A percentile compares a stretch with the other conserved stretches of the same genome.
phyloP scores from a whole-genome alignment of 2,329 filamentous ascomycete genomes.

The Phaeophleospora eucalypticola region DNA sequence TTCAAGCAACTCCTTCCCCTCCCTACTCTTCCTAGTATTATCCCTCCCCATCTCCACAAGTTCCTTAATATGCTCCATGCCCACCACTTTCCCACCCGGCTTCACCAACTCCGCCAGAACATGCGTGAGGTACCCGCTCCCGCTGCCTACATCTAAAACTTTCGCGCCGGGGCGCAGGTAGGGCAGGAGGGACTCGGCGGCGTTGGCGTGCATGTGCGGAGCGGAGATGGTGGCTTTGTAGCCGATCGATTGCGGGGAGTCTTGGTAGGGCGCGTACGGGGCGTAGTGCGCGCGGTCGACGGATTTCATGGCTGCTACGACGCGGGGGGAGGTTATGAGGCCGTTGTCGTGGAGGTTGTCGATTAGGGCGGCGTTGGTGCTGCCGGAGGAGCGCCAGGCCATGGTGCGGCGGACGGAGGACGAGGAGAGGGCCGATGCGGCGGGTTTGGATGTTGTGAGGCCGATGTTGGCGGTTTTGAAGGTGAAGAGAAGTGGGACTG shows the following conservation, averaged over 20 bases:
- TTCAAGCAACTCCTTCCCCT: slow-evolving; percentile 55
- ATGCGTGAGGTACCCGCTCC: slow-evolving; percentile 73
- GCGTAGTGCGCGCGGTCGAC: slow-evolving; percentile 87
- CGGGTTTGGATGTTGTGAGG: slow-evolving; percentile 5
- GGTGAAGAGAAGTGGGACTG: not conserved
- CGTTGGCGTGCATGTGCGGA: slow-evolving; percentile 68
- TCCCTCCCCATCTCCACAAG: slow-evolving; percentile 39
- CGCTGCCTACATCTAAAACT: slow-evolving; percentile 48
- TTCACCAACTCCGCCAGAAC: slow-evolving; percentile 75
- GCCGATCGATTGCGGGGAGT: slow-evolving; percentile 66
- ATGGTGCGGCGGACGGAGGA: slow-evolving; percentile 36
- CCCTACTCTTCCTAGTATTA: slow-evolving; percentile 44
- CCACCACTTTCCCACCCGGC: slow-evolving; percentile 42
- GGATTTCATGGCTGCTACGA: slow-evolving; percentile 75
- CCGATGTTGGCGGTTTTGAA: slow-evolving; percentile 2
- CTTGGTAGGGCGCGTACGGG: slow-evolving; percentile 65
- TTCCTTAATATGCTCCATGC: slow-evolving; percentile 48
- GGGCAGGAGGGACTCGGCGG: slow-evolving; percentile 59
- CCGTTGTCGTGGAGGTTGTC: slow-evolving; percentile 69
- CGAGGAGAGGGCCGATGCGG: slow-evolving; percentile 1
- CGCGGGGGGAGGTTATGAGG: slow-evolving; percentile 67
- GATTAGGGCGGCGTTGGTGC: slow-evolving; percentile 69
- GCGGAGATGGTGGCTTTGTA: slow-evolving; percentile 66
- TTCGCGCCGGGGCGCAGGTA: slow-evolving; percentile 50
- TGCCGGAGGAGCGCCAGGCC: slow-evolving; percentile 85